These are phyloP conservation scores for Backusella liffmaniae DNA, from an alignment of 192 early-diverging fungal genomes.

Conservation along the genomic window DNA sequence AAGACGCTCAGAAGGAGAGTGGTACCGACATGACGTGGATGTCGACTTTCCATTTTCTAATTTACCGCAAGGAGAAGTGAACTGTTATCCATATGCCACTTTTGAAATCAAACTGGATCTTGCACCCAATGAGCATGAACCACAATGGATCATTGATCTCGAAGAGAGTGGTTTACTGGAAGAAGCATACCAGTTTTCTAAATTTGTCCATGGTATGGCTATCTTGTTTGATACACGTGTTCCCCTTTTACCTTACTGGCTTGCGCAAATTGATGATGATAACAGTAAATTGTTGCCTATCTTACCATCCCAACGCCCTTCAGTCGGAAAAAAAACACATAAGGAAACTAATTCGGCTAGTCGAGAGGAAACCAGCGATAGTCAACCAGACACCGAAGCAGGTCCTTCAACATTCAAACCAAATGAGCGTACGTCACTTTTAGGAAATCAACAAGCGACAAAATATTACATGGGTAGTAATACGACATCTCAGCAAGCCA, in stretches of 20 bases:
- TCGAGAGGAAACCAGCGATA: not conserved
- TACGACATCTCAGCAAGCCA: not conserved
- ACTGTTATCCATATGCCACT: slow-evolving; percentile 90
- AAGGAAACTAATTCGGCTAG: not conserved
- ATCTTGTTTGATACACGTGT: slow-evolving; percentile 62
- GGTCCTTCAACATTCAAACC: not conserved
- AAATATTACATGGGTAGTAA: not conserved
- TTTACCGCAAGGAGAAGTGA: slow-evolving; percentile 76
- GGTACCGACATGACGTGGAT: slow-evolving; percentile 86
- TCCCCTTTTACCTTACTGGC: slow-evolving; percentile 60
- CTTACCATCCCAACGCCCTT: slow-evolving; percentile 18
- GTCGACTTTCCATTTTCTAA: slow-evolving; percentile 79
- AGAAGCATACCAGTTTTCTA: slow-evolving; percentile 82
- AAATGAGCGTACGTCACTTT: slow-evolving; percentile 15
- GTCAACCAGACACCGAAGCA: not conserved
- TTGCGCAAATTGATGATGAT: slow-evolving; percentile 33
- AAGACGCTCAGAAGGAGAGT: slow-evolving; percentile 73
- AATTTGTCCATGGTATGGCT: slow-evolving; percentile 81
- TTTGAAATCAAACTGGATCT: slow-evolving; percentile 86
- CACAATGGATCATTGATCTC: slow-evolving; percentile 75
- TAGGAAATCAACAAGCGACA: not conserved
- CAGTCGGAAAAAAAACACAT: not conserved
- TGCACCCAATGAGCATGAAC: slow-evolving; percentile 55
- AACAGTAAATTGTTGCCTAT: slow-evolving; percentile 19
- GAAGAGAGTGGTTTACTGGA: slow-evolving; percentile 68